phyloP scores from a whole-genome alignment of 2,329 filamentous ascomycete species.

The Gliomastix tumulicola region DNA sequence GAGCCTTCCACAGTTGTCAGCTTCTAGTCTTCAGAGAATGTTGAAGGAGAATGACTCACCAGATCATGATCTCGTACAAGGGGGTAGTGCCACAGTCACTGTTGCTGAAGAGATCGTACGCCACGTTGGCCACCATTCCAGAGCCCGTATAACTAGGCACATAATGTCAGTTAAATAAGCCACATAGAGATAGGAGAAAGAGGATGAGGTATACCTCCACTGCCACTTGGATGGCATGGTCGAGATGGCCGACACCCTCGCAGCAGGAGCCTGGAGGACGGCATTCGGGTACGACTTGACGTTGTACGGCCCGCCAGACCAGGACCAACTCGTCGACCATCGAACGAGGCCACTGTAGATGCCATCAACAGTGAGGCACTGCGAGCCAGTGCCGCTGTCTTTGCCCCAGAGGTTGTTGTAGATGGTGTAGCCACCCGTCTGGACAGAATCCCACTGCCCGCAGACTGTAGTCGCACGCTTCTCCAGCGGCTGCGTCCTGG shows the following conservation, averaged over 20 bases:
- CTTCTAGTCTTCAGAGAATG: neutral
- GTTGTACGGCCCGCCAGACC: constrained; percentile 23
- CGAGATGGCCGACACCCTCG: constrained; percentile 17
- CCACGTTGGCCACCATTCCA: constrained; percentile 43
- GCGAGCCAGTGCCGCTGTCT: constrained; percentile 21
- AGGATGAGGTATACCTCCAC: constrained; percentile 20
- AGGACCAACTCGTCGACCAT: constrained; percentile 31
- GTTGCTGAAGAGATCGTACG: constrained; percentile 57
- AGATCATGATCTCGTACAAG: constrained; percentile 59
- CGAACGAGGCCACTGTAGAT: constrained; percentile 21
- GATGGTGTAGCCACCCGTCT: constrained; percentile 12
- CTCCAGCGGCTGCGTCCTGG: constrained; percentile 5
- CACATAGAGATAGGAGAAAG: too few relatives aligned
- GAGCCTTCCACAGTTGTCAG: too few relatives aligned
- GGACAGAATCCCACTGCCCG: constrained; percentile 13
- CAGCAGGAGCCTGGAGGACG: constrained; percentile 21
- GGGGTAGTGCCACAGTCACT: constrained; percentile 22
- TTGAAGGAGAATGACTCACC: constrained; percentile 21
- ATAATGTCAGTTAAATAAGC: constrained; percentile 4
- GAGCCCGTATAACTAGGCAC: constrained; percentile 19
- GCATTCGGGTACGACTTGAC: constrained; percentile 37
- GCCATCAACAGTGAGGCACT: constrained; percentile 29
- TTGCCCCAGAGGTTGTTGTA: constrained; percentile 37
- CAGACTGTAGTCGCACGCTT: constrained; percentile 11
- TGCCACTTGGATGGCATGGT: constrained; percentile 23